These are phyloP conservation scores for Salix viminalis DNA, from an alignment of 345 rosid genomes.

Conservation along the genomic window DNA sequence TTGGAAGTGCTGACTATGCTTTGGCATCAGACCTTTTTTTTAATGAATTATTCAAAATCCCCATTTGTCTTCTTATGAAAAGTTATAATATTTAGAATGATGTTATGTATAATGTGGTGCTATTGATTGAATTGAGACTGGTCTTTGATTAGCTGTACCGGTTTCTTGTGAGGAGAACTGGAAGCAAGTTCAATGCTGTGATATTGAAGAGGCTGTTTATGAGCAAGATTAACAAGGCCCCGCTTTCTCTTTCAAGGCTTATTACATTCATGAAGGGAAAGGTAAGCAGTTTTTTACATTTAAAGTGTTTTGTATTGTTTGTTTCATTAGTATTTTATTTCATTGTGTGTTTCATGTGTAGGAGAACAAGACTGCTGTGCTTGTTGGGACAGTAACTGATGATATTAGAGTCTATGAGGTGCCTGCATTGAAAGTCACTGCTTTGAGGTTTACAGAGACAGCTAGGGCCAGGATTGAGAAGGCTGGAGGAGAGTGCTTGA, in stretches of 20 bases:
- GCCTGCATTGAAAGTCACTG: slow-evolving; percentile 73
- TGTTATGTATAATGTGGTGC: not conserved
- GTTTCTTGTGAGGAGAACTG: slow-evolving; percentile 82
- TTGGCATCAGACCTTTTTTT: not conserved
- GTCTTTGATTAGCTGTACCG: slow-evolving; percentile 53
- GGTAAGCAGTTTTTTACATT: slow-evolving; percentile 32
- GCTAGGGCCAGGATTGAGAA: slow-evolving; percentile 92
- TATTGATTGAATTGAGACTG: not conserved
- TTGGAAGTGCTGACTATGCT: not conserved
- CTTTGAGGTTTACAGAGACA: slow-evolving; percentile 80
- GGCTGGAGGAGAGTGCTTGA: slow-evolving; percentile 94
- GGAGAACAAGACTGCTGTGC: slow-evolving; percentile 76
- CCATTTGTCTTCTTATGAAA: not conserved
- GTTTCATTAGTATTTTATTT: not conserved
- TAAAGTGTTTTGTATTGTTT: not conserved
- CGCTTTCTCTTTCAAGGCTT: slow-evolving; percentile 80
- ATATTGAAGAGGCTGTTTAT: slow-evolving; percentile 88
- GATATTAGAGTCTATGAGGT: slow-evolving; percentile 78
- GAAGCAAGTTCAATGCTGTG: slow-evolving; percentile 89
- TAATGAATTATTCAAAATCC: too few relatives aligned
- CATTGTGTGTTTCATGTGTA: slow-evolving; percentile 11
- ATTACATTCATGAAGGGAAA: slow-evolving; percentile 57
- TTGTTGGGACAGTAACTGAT: slow-evolving; percentile 81
- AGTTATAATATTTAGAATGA: not conserved
- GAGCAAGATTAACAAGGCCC: slow-evolving; percentile 92